Evolutionary conservation across 345 rosid genomes (phyloP).

Genomic region (Physaria fendleri): DNA sequence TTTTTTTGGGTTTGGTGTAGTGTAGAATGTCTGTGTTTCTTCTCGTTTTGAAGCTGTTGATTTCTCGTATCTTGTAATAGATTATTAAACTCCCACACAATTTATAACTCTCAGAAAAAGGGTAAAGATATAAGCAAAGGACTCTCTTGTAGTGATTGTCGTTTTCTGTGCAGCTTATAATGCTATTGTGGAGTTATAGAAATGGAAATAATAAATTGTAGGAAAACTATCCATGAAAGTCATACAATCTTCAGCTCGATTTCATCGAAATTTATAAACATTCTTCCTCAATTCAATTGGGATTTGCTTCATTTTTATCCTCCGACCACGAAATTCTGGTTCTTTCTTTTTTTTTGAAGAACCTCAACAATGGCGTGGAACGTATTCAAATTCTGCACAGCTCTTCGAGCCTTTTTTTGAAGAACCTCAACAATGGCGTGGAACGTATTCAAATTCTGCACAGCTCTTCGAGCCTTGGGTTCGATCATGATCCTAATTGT

Average conservation of each 20-base stretch:
- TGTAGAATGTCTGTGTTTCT: neutral
- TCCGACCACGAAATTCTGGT: neutral
- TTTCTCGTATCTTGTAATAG: neutral
- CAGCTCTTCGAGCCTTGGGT: constrained; percentile 71
- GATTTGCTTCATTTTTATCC: neutral
- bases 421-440: constrained; percentile 45
- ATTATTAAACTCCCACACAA: neutral
- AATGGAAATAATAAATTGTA: neutral
- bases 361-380: constrained; percentile 57
- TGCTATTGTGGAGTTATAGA: too few relatives aligned
- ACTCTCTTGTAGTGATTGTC: too few relatives aligned
- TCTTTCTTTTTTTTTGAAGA: neutral
- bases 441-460: constrained; percentile 78
- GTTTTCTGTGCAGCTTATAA: too few relatives aligned
- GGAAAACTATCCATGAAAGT: neutral
- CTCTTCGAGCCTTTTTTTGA: constrained; percentile 49
- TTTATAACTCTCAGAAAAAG: neutral
- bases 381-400: constrained; percentile 73
- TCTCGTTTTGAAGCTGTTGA: neutral
- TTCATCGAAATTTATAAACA: neutral
- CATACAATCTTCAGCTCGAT: neutral
- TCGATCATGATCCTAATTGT: constrained; percentile 66
- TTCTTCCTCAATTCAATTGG: neutral
- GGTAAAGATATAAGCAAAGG: neutral
- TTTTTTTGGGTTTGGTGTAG: neutral